Evolutionary conservation across 495 filamentous ascomycete species (phyloP), one percentile per base, ranked within the genome.

Genomic region (Daldinia loculata): DNA sequence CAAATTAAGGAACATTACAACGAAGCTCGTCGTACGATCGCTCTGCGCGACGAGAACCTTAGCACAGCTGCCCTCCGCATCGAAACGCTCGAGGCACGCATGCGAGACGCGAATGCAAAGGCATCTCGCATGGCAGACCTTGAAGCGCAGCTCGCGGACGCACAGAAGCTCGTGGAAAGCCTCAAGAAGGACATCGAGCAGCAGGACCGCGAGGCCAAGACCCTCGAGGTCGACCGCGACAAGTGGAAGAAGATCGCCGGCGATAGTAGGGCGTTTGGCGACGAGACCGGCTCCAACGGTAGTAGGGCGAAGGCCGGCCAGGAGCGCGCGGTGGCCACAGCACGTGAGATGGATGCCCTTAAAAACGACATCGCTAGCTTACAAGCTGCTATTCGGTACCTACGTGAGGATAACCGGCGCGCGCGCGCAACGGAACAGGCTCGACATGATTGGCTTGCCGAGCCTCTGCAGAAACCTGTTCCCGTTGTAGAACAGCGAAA

Each of bases 21-120:
- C 62, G 91, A 88, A 74, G 89, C 84, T 32, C 84, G 87, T 0
- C 86, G 87, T 75, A 86, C 83, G 71, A 89, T 88, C 71, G 88
- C 88, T 8, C 81, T 90, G 50, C 85, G 87, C 30, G 90, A 94
- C 41, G 84, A 91, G 63, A 83, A 82, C 26, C 81, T 93, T 19
- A 90, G 91, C 70, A 92, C 92, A 34, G 85, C 93, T 9, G 87
- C 88, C 3, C 91, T 97, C 66, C 96, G 97, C 78, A 95, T 97
- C 74, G 95, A 98, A 79, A 92, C 93, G 5, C 90, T 98, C 50
- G 94, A 97, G 75, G 85, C 86, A 24, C 85, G 90, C 15, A 91
- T 89, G 85, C 88, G 91, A 43, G 94, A 97, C 70, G 87, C 92
- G 12, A 87, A 90, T 34, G 91, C 92, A 64, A 89, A 91, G 76